Percentiles rank a stretch among this genome's conserved stretches.
Evolutionary conservation across 164 flowering plant genomes (phyloP).

Genomic region (Chloranthus sessilifolius): DNA sequence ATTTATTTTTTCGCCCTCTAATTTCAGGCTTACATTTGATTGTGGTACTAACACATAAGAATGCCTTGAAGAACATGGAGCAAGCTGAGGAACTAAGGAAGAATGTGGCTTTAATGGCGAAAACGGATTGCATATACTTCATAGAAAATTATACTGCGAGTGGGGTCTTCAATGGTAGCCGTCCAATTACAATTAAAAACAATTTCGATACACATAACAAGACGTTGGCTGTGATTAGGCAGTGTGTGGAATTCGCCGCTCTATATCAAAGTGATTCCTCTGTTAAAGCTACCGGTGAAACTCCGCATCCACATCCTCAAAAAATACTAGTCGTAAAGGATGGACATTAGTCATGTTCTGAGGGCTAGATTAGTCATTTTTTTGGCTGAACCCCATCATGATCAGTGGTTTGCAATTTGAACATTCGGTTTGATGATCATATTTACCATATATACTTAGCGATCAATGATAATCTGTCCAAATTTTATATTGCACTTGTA

Average conservation of each 20-base stretch:
- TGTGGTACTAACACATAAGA: slow-evolving; percentile 11
- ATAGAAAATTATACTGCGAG: slow-evolving; percentile 5
- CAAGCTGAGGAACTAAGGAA: slow-evolving; percentile 1
- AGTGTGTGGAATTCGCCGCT: slow-evolving; percentile 8
- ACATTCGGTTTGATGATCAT: no score
- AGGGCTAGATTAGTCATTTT: no score
- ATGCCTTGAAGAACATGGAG: slow-evolving; percentile 2
- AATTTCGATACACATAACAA: slow-evolving; percentile 8
- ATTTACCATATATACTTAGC: no score
- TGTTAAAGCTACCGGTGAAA: no score
- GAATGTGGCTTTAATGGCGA: slow-evolving; percentile 9
- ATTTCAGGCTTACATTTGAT: slow-evolving; percentile 8
- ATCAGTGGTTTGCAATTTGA: no score
- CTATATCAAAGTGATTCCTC: background rate
- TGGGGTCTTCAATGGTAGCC: background rate
- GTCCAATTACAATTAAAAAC: background rate
- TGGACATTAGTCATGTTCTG: no score
- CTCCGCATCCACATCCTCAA: no score
- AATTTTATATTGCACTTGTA: no score
- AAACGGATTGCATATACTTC: slow-evolving; percentile 10
- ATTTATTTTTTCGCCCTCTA: no score
- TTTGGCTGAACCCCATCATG: no score
- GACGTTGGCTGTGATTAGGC: slow-evolving; percentile 4
- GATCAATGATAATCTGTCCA: no score
- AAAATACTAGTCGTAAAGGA: no score